Evolutionary conservation across 2,329 filamentous ascomycete species (phyloP).

Genomic region (Aspergillus transmontanensis): DNA sequence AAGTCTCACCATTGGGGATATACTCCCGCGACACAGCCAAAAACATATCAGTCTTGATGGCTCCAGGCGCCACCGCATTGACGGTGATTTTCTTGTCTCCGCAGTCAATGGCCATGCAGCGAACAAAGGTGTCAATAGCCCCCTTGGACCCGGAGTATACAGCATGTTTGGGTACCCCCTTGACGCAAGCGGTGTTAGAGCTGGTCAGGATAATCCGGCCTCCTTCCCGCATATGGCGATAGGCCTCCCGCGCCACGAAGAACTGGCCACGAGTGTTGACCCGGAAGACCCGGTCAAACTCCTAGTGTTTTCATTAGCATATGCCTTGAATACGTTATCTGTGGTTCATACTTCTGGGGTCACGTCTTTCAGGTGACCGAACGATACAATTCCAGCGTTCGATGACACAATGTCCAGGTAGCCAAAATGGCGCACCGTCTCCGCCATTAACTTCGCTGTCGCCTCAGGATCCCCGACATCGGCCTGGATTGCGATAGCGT

Average conservation of each 20-base stretch:
- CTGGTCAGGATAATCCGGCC: conserved; percentile 76
- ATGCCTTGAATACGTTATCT: too few species aligned
- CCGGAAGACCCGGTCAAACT: conserved; percentile 57
- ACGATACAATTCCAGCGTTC: conserved; percentile 25
- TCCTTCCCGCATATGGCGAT: conserved; percentile 69
- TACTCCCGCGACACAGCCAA: conserved; percentile 35
- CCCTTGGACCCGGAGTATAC: conserved; percentile 77
- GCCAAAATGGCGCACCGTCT: conserved; percentile 65
- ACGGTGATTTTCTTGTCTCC: conserved; percentile 69
- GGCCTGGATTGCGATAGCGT: conserved; percentile 67
- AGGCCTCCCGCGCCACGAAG: conserved; percentile 66
- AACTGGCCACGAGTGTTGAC: conserved; percentile 66
- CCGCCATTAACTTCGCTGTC: conserved; percentile 64
- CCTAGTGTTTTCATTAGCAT: conserved; percentile 6
- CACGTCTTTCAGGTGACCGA: conserved; percentile 44
- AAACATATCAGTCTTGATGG: conserved; percentile 71
- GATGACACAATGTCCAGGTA: conserved; percentile 67
- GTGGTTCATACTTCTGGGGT: conserved; percentile 18
- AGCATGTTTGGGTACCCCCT: conserved; percentile 70
- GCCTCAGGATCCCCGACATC: conserved; percentile 67
- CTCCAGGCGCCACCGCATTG: conserved; percentile 68
- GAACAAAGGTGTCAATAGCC: conserved; percentile 75
- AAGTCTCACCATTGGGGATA: conserved; percentile 13
- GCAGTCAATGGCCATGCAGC: conserved; percentile 71
- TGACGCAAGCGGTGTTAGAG: conserved; percentile 64